phyloP scores from a whole-genome alignment of 23 red algal species.

The Gracilaria domingensis region DNA sequence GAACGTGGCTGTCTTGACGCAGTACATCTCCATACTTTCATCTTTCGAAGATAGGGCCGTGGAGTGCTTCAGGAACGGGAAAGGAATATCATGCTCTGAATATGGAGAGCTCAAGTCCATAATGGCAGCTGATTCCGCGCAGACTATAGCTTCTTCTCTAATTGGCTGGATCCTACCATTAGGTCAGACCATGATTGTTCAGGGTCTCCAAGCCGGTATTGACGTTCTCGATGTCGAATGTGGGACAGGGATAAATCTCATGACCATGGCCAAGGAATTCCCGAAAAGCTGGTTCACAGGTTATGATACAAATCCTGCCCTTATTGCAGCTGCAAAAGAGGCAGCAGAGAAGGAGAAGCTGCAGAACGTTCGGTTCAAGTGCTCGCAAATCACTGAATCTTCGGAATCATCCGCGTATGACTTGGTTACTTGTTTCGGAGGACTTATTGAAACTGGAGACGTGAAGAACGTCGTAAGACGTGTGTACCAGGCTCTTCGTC shows the following conservation, averaged over 20 bases:
- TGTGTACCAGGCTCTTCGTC: conserved; percentile 52
- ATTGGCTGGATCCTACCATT: conserved; percentile 73
- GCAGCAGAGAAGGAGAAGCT: conserved; percentile 60
- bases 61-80: conserved; percentile 64
- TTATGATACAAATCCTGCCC: conserved; percentile 54
- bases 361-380: conserved; percentile 60
- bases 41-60: conserved; percentile 53
- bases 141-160: conserved; percentile 71
- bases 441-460: conserved; percentile 64
- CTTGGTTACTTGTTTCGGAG: conserved; percentile 73
- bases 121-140: conserved; percentile 78
- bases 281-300: conserved; percentile 75
- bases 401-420: conserved; percentile 62
- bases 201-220: conserved; percentile 46
- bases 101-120: conserved; percentile 74
- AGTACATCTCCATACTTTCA: conserved; percentile 68
- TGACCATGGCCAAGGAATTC: conserved; percentile 70
- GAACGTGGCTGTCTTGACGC: conserved; percentile 71
- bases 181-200: conserved; percentile 22
- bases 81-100: conserved; percentile 48
- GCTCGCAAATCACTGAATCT: conserved; percentile 45
- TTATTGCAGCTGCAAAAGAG: conserved; percentile 43
- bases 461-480: conserved; percentile 46
- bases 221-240: conserved; percentile 78
- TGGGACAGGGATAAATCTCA: conserved; percentile 61